Base-by-base conservation (phyloP, 2,329 filamentous ascomycete genomes). In the Fusarium sp. region DNA sequence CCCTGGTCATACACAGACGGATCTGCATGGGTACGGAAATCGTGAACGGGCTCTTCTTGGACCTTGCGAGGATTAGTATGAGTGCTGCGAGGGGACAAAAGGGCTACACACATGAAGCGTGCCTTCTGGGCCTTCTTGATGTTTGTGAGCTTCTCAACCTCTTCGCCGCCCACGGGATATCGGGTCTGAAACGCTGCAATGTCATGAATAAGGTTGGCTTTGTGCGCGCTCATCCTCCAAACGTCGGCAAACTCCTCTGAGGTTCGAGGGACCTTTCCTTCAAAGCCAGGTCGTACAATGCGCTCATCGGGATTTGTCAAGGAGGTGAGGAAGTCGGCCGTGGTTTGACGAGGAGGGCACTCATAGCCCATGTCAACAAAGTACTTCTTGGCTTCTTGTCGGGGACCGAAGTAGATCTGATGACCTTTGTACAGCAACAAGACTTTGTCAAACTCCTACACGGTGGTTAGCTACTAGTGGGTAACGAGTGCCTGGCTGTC, bases 301-400 rank as follows among this genome's bases (percentile, higher is more conserved):
- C 82, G 81, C 64, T 83, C 82, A 2, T 75, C 70, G 4, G 80
- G 78, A 20, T 76, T 80, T 2, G 86, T 88, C 27, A 88, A 84
- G 1, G 86, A 86, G 1, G 73, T 94, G 45, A 94, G 82, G 81
- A 94, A 94, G 79, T 94, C 92, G 3, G 92, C 90, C 2, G 92
- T 94, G 0, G 92, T 94, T 75, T 91, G 83, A 25, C 84, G 79
- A 2, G 80, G 77, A 6, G 83, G 83, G 32, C 81, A 92, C 16
- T 88, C 84, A 73, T 93, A 94, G 0, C 92, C 92, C 69, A 79
- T 74, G 23, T 69, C 60, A 27, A 72, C 68, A 39, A 79, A 79
- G 16, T 79, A 79, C 23, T 52, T 30, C 43, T 71, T 75, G 16
- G 78, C 78, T 32, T 75, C 60, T 18, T 67, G 32, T 2, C 74